Conservation (phyloP, 345 rosid species). For the Camelina hispida region DNA sequence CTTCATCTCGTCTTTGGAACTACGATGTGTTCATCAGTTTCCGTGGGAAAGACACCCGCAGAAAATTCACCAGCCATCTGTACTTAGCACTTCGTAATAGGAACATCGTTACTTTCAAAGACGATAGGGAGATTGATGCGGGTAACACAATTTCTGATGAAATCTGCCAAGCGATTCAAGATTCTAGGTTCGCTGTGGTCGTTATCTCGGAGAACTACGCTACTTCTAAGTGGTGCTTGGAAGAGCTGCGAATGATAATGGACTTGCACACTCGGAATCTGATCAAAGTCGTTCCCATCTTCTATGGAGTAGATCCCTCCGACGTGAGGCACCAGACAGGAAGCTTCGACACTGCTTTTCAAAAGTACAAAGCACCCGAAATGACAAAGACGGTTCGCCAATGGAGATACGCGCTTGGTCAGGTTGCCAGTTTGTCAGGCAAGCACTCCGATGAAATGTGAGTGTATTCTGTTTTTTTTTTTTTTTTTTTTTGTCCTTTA, state of each 20-base stretch:
- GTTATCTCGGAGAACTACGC: constrained; percentile 27
- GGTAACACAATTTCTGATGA: not conserved
- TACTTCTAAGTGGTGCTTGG: constrained; percentile 36
- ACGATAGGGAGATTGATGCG: not conserved
- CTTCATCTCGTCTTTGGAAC: not conserved
- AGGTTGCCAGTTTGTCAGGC: not conserved
- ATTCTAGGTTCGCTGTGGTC: constrained; percentile 13
- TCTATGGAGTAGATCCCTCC: not conserved
- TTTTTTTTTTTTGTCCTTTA: too few relatives aligned
- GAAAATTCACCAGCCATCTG: constrained; percentile 8
- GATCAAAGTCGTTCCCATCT: not conserved
- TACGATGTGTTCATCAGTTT: constrained; percentile 39
- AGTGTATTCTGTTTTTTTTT: too few relatives aligned
- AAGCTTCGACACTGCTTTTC: not conserved
- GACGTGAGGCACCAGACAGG: not conserved
- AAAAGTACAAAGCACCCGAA: not conserved
- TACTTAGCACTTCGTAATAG: not conserved
- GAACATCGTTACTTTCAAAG: constrained; percentile 20
- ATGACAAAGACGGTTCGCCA: not conserved
- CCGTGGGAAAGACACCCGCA: constrained; percentile 36
- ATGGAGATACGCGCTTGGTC: not conserved
- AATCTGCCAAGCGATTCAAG: not conserved
- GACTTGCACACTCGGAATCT: not conserved
- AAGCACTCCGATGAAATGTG: not conserved
- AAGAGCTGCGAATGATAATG: constrained; percentile 22